These are phyloP conservation scores for Hypomyces perniciosus DNA, from an alignment of 2,329 filamentous ascomycete species.

Conservation along the genomic window DNA sequence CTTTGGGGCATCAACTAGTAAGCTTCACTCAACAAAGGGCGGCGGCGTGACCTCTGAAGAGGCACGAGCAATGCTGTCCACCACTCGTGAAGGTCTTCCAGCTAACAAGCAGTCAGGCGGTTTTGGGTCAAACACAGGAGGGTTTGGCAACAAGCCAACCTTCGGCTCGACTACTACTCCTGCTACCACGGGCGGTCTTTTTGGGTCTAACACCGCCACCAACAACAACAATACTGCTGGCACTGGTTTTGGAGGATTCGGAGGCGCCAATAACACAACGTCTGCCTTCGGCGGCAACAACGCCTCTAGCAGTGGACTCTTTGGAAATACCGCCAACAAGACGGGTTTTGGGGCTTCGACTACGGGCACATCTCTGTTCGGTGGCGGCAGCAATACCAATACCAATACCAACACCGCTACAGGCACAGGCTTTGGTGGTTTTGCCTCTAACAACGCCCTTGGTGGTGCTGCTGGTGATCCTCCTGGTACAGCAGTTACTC, in stretches of 20 bases:
- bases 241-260: conserved; percentile 38
- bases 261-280: conserved; percentile 24
- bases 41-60: conserved; percentile 9
- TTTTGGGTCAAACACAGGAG: conserved; percentile 33
- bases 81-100: background rate
- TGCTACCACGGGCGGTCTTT: conserved; percentile 38
- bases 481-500: conserved; percentile 62
- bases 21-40: conserved; percentile 13
- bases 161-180: conserved; percentile 43
- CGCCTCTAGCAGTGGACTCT: conserved; percentile 39
- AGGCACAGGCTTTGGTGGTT: conserved; percentile 32
- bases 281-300: conserved; percentile 36
- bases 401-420: conserved; percentile 23
- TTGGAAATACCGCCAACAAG: conserved; percentile 42
- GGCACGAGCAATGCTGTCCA: conserved; percentile 15
- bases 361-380: conserved; percentile 43
- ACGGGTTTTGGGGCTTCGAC: conserved; percentile 43
- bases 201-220: conserved; percentile 36
- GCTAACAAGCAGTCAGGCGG: conserved; percentile 22
- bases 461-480: conserved; percentile 50
- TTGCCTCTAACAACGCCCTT: conserved; percentile 41
- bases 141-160: conserved; percentile 43
- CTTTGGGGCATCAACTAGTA: conserved; percentile 32
- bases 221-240: conserved; percentile 31
- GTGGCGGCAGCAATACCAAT: conserved; percentile 26